A percentile compares a stretch with the other conserved stretches of the same genome.
Conservation (phyloP, 2,329 filamentous ascomycete genomes). For the Leptoxyphium fumago region DNA sequence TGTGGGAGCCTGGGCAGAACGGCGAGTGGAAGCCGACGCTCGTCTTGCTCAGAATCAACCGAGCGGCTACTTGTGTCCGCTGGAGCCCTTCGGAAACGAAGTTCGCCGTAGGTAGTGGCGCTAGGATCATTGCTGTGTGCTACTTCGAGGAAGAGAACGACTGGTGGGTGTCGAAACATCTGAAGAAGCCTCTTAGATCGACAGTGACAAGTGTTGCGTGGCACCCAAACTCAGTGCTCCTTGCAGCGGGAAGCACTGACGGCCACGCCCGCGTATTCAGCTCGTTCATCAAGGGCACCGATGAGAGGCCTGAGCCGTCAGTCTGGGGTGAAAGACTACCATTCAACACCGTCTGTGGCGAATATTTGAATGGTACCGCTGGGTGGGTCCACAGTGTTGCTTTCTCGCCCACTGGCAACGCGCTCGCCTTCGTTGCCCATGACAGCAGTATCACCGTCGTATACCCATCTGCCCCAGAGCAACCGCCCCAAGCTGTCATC, state of each 20-base stretch:
- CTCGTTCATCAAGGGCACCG: conserved; percentile 89
- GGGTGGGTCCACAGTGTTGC: conserved; percentile 91
- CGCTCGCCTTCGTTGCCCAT: conserved; percentile 86
- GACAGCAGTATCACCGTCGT: conserved; percentile 95
- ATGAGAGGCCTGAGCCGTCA: conserved; percentile 68
- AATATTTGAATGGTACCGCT: conserved; percentile 89
- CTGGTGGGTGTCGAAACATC: conserved; percentile 99
- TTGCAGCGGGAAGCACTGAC: conserved; percentile 92
- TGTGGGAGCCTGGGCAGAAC: conserved; percentile 86
- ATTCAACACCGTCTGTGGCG: conserved; percentile 96
- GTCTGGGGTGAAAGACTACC: conserved; percentile 91
- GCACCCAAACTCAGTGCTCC: conserved; percentile 93
- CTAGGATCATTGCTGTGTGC: conserved; percentile 88
- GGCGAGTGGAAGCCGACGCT: conserved; percentile 96
- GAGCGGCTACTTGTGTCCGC: conserved; percentile 88
- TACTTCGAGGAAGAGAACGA: conserved; percentile 99
- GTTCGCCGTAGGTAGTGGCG: conserved; percentile 92
- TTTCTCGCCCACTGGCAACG: conserved; percentile 84
- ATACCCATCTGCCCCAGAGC: conserved; percentile 81
- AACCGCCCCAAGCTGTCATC: conserved; percentile 78
- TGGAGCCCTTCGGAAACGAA: conserved; percentile 96
- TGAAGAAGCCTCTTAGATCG: conserved; percentile 97
- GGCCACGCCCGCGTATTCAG: conserved; percentile 92
- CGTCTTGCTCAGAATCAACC: conserved; percentile 90
- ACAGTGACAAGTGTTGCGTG: conserved; percentile 90